A percentile compares a stretch with the other conserved stretches of the same genome.
phyloP scores from a whole-genome alignment of 306 rosid species.

The Astragalus membranaceus region DNA sequence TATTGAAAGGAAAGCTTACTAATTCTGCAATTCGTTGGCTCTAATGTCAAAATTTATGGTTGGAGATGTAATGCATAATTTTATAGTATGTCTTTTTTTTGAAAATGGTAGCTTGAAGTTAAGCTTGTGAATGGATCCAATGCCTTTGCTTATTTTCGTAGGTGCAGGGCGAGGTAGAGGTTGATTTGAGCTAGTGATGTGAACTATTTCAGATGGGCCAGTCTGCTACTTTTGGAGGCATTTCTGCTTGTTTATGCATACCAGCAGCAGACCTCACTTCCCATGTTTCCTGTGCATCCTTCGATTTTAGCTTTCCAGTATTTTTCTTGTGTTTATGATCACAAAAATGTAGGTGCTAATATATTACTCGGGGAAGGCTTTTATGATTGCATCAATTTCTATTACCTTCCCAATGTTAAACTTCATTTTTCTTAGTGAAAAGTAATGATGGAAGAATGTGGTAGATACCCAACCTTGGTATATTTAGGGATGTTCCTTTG shows the following conservation, averaged over 20 bases:
- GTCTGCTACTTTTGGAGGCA: conserved; percentile 25
- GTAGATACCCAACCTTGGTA: not conserved
- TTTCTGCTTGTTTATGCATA: not conserved
- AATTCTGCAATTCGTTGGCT: not conserved
- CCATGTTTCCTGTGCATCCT: conserved; percentile 16
- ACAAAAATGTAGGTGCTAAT: not conserved
- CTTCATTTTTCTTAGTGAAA: not conserved
- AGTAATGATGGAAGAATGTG: not conserved
- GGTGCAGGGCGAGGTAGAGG: conserved; percentile 70
- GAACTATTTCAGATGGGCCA: conserved; percentile 11
- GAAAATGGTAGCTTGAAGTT: not conserved
- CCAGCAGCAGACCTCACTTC: conserved; percentile 3
- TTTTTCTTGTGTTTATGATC: conserved; percentile 8
- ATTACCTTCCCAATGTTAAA: not conserved
- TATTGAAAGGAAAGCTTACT: not conserved
- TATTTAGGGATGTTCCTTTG: not conserved
- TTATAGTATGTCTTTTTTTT: too few species aligned
- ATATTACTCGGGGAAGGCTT: conserved; percentile 6
- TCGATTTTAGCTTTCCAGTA: conserved; percentile 4
- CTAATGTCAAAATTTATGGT: not conserved
- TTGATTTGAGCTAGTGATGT: conserved; percentile 21
- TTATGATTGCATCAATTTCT: not conserved
- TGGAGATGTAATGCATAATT: not conserved
- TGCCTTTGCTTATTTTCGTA: conserved; percentile 11
- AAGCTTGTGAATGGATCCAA: not conserved